Conservation (phyloP, 2,329 filamentous ascomycete species). For the Paecilomyces dactylethromorphus region DNA sequence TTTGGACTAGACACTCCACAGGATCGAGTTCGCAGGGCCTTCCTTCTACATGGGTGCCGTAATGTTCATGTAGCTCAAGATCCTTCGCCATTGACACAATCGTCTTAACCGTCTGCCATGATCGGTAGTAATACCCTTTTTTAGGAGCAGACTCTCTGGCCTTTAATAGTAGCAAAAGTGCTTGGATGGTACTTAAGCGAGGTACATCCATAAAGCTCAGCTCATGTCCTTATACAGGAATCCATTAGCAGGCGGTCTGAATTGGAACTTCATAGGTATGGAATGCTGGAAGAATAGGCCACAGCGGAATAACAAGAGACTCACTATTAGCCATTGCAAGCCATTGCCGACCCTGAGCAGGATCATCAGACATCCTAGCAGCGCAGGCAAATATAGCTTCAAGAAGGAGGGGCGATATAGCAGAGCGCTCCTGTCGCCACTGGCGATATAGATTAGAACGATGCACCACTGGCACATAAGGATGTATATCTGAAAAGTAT, state of each 20-base stretch:
- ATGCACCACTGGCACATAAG: slow-evolving; percentile 85
- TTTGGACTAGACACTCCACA: slow-evolving; percentile 76
- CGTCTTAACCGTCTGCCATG: slow-evolving; percentile 92
- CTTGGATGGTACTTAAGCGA: slow-evolving; percentile 84
- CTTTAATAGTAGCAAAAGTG: slow-evolving; percentile 78
- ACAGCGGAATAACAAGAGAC: slow-evolving; percentile 20
- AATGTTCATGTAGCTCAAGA: slow-evolving; percentile 81
- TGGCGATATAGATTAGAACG: slow-evolving; percentile 77
- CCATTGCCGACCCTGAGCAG: slow-evolving; percentile 84
- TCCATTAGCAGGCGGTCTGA: slow-evolving; percentile 19
- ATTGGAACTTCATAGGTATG: slow-evolving; percentile 4
- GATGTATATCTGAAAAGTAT: slow-evolving; percentile 85
- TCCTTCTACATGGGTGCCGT: slow-evolving; percentile 67
- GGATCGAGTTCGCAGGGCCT: slow-evolving; percentile 61
- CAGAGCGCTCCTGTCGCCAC: slow-evolving; percentile 75
- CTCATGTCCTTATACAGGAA: slow-evolving; percentile 61
- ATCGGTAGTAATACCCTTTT: slow-evolving; percentile 91
- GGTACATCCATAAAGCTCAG: slow-evolving; percentile 92
- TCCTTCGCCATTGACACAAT: slow-evolving; percentile 92
- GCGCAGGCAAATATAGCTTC: slow-evolving; percentile 90
- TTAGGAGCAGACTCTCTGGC: slow-evolving; percentile 88
- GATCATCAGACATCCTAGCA: slow-evolving; percentile 74
- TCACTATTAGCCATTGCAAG: slow-evolving; percentile 79
- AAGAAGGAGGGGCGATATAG: slow-evolving; percentile 80
- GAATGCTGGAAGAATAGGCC: background rate